Conservation (phyloP, 129 eudicot species). For the Artemisia argyi region DNA sequence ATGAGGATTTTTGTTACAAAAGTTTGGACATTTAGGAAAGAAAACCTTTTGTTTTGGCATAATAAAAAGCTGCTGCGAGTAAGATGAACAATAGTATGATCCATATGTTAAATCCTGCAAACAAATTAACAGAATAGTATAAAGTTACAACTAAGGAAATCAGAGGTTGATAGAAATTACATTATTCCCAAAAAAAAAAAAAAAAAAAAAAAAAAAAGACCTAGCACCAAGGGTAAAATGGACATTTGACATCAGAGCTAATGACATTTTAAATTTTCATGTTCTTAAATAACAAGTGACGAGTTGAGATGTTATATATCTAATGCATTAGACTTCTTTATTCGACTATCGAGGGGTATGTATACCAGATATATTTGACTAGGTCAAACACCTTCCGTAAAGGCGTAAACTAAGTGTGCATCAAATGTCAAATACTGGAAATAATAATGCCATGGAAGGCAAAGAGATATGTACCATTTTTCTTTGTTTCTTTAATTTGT, state of each 20-base stretch:
- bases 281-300: background rate
- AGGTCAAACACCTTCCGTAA: background rate
- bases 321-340: background rate
- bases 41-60: slow-evolving; percentile 39
- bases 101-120: slow-evolving; percentile 74
- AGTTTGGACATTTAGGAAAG: slow-evolving; percentile 5
- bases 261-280: background rate
- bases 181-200: background rate
- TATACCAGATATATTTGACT: background rate
- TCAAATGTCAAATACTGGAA: too few species aligned
- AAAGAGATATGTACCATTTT: slow-evolving; percentile 41
- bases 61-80: slow-evolving; percentile 58
- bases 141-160: slow-evolving; percentile 1
- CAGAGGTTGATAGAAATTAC: slow-evolving; percentile 5
- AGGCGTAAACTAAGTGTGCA: too few species aligned
- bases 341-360: background rate
- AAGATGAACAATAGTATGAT: slow-evolving; percentile 50
- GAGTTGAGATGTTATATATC: background rate
- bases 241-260: background rate
- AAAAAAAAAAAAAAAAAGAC: background rate
- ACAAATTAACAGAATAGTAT: background rate
- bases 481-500: slow-evolving; percentile 49
- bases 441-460: background rate
- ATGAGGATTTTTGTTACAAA: background rate
- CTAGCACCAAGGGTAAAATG: slow-evolving; percentile 3